Conservation (phyloP, 2,329 filamentous ascomycete genomes). For the Leptographium flavum region DNA sequence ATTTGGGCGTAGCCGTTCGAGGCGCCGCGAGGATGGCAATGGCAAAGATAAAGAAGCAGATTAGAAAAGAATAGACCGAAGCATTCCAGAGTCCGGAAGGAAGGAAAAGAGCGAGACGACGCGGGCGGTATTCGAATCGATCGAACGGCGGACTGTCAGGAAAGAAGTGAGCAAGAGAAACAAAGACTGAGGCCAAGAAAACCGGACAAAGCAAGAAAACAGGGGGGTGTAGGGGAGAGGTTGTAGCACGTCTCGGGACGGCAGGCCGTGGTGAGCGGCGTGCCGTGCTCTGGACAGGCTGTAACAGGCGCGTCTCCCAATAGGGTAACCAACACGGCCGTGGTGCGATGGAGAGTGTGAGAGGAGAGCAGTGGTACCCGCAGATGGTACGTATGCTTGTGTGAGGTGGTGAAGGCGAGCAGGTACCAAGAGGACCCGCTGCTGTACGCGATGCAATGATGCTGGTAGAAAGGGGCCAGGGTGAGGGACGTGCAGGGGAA, state of each 20-base stretch:
- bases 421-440: no score
- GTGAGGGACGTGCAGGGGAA: no score
- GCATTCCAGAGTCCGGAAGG: slow-evolving; percentile 7
- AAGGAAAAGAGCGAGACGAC: neutral
- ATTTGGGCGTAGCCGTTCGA: neutral
- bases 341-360: neutral
- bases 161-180: slow-evolving; percentile 1
- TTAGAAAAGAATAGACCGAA: slow-evolving; percentile 1
- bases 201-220: neutral
- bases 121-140: slow-evolving; percentile 1
- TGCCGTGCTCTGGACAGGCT: neutral
- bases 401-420: no score
- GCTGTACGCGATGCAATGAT: no score
- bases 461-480: no score
- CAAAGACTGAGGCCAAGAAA: neutral
- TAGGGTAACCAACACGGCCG: neutral
- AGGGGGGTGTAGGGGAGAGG: neutral
- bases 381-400: neutral
- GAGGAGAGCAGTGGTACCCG: no score
- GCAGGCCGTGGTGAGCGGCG: neutral
- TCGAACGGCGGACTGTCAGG: slow-evolving; percentile 3
- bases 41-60: neutral
- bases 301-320: neutral
- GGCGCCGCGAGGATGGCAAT: neutral
- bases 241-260: neutral